Conservation (phyloP, 2,329 filamentous ascomycete genomes). For the Aspergillus quadrilineatus region DNA sequence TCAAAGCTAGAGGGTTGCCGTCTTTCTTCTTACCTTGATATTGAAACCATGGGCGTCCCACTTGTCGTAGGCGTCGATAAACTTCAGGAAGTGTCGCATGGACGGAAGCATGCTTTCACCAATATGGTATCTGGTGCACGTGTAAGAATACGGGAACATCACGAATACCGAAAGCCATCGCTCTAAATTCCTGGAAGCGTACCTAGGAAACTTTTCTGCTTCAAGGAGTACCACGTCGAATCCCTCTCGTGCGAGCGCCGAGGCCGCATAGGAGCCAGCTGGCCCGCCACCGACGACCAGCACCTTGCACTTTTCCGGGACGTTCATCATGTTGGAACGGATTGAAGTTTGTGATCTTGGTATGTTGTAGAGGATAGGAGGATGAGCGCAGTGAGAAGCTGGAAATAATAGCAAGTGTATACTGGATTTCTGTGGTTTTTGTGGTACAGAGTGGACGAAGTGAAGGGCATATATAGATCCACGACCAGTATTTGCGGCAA, state of each 20-base stretch:
- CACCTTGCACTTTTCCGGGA: not conserved
- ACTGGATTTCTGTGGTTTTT: too few relatives aligned
- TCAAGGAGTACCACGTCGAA: constrained; percentile 4
- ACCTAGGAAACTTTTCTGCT: constrained; percentile 3
- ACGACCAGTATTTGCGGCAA: too few relatives aligned
- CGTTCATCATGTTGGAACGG: not conserved
- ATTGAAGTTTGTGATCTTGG: too few relatives aligned
- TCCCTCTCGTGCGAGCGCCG: constrained; percentile 1
- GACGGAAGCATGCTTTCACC: constrained; percentile 41
- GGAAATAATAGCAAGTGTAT: too few relatives aligned
- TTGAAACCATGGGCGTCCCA: constrained; percentile 8
- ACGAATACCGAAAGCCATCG: not conserved
- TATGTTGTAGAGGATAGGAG: too few relatives aligned
- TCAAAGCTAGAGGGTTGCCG: not conserved
- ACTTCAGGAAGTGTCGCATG: constrained; percentile 46
- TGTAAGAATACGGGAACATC: not conserved
- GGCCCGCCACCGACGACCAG: constrained; percentile 2
- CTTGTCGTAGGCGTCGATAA: constrained; percentile 44
- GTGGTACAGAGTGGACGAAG: too few relatives aligned
- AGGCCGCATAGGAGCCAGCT: not conserved
- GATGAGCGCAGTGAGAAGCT: too few relatives aligned
- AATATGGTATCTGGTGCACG: constrained; percentile 34
- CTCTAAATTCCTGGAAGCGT: constrained; percentile 18
- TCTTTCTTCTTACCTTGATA: not conserved
- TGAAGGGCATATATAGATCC: too few relatives aligned